These are phyloP conservation scores for Pseudozyma thailandica DNA, from an alignment of 1,284 basidiomycete genomes.

Conservation along the genomic window DNA sequence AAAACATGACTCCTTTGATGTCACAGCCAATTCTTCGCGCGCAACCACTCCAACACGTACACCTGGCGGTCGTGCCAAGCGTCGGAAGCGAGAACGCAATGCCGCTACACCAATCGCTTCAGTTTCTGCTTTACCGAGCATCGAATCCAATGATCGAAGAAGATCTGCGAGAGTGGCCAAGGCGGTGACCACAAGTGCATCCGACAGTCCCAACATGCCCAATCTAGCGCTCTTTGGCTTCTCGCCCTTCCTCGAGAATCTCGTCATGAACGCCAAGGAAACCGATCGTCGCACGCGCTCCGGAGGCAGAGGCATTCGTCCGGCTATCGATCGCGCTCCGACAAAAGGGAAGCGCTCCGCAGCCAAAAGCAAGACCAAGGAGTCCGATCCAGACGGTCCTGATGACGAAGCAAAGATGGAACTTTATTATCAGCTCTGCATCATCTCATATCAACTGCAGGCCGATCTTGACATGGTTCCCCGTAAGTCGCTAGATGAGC, in stretches of 20 bases:
- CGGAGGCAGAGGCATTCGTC: conserved; percentile 24
- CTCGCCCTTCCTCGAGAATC: conserved; percentile 47
- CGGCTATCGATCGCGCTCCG: conserved; percentile 23
- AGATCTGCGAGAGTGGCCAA: conserved; percentile 45
- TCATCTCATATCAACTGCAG: conserved; percentile 48
- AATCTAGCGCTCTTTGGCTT: conserved; percentile 42
- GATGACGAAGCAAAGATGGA: conserved; percentile 38
- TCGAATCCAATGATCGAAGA: conserved; percentile 35
- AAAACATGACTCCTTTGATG: conserved; percentile 22
- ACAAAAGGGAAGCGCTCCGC: conserved; percentile 20
- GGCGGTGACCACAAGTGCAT: conserved; percentile 21
- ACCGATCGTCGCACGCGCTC: conserved; percentile 40
- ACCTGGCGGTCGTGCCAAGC: conserved; percentile 24
- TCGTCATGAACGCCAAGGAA: conserved; percentile 38
- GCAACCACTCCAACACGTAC: conserved; percentile 36
- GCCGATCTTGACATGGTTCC: conserved; percentile 49
- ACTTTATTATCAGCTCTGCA: conserved; percentile 44
- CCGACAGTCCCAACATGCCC: conserved; percentile 28
- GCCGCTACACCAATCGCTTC: conserved; percentile 5
- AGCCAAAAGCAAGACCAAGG: conserved; percentile 29
- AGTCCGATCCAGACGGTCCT: conserved; percentile 28
- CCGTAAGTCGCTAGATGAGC: conserved; percentile 28
- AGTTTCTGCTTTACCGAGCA: conserved; percentile 22
- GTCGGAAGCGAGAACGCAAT: conserved; percentile 37
- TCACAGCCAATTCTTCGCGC: conserved; percentile 31